A percentile compares a stretch with the other conserved stretches of the same genome.
Evolutionary conservation across 257 asterid species (phyloP).

Genomic region (Ocimum tenuiflorum): DNA sequence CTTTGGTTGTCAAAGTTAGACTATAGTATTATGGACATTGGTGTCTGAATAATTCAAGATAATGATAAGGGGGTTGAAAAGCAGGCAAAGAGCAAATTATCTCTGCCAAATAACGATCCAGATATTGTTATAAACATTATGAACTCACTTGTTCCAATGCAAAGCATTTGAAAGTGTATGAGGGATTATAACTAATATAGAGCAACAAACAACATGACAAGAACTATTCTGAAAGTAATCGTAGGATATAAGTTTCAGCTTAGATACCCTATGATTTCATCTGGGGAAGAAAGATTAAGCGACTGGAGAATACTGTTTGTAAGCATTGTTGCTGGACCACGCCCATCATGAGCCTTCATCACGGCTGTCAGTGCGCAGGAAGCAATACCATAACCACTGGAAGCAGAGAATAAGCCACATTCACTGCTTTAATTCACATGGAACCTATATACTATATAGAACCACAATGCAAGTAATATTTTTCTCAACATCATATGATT

Average conservation of each 20-base stretch:
- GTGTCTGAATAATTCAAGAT: not conserved
- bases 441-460: not conserved
- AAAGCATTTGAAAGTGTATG: not conserved
- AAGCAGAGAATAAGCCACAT: conserved; percentile 21
- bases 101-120: conserved; percentile 3
- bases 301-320: conserved; percentile 51
- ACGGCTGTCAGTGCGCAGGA: conserved; percentile 85
- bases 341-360: conserved; percentile 90
- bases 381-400: conserved; percentile 96
- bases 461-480: conserved; percentile 5
- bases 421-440: not conserved
- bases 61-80: not conserved
- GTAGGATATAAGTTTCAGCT: not conserved
- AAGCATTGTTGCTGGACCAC: conserved; percentile 76
- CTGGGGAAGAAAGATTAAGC: conserved; percentile 81
- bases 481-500: not conserved
- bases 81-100: not conserved
- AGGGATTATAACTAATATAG: not conserved
- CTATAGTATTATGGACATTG: no score
- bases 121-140: not conserved
- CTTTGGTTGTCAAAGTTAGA: not conserved
- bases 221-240: not conserved
- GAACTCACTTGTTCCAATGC: conserved; percentile 2
- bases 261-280: conserved; percentile 82
- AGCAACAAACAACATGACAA: not conserved